These are phyloP conservation scores for Geosmithia putterillii DNA, from an alignment of 2,329 filamentous ascomycete genomes.

Conservation along the genomic window DNA sequence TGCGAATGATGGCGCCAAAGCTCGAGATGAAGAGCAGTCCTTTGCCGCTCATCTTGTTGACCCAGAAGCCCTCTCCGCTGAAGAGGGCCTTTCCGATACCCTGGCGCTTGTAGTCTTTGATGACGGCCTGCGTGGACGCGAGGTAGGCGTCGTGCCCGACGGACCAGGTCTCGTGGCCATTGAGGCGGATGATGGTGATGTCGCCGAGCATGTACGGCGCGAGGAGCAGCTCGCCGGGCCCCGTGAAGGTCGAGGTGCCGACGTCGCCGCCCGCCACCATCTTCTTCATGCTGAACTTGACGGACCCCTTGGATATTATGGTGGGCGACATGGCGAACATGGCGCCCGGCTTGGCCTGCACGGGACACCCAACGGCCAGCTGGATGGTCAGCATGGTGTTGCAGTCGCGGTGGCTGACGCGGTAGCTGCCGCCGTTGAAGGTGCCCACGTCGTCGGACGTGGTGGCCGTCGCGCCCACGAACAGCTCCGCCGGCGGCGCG, in stretches of 20 bases:
- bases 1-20: constrained; percentile 88
- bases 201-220: constrained; percentile 75
- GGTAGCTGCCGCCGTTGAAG: constrained; percentile 91
- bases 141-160: constrained; percentile 82
- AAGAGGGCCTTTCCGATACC: constrained; percentile 85
- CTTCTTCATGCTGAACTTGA: constrained; percentile 89
- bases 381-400: constrained; percentile 87
- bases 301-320: constrained; percentile 66
- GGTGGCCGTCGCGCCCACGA: constrained; percentile 43
- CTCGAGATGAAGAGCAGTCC: constrained; percentile 85
- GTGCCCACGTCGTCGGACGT: constrained; percentile 75
- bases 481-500: constrained; percentile 37
- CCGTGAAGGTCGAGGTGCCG: constrained; percentile 67
- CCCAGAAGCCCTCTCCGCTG: constrained; percentile 81
- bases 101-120: constrained; percentile 81
- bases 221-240: constrained; percentile 80
- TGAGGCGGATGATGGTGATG: constrained; percentile 66
- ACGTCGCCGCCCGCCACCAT: constrained; percentile 75
- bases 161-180: constrained; percentile 64
- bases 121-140: constrained; percentile 72
- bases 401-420: constrained; percentile 82
- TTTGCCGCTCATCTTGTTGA: constrained; percentile 72
- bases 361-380: constrained; percentile 75
- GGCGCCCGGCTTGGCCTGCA: constrained; percentile 68
- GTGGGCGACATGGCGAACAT: constrained; percentile 95